Evolutionary conservation across 352 stramenopile species (phyloP), one percentile per base, ranked within the genome.

Genomic region (Pythium myriotylum): DNA sequence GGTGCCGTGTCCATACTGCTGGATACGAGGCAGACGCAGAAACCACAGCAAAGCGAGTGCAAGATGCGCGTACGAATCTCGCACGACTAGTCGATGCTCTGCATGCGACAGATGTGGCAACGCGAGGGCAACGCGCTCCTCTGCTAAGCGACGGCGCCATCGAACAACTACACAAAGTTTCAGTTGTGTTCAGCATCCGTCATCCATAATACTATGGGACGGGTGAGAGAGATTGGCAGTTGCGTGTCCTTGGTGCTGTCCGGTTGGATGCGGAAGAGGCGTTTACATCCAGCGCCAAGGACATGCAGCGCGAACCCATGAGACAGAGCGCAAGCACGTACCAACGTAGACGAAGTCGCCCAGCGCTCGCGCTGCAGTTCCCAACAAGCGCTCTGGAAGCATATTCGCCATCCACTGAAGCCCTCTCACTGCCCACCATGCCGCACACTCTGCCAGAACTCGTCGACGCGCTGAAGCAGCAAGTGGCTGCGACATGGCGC

Each of bases 331-430:
- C 40, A 7, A 13, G 13, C 20, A 70, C 73, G 60, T 64, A 86
- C 77, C 77, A 70, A 77, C 76, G 66, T 69, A 86, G 59, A 77
- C 76, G 54, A 85, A 57, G 47, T 77, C 70, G 40, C 65, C 74
- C n/a, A 84, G 51, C 58, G 60, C 58, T 16, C 45, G 43, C 40
- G 72, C 77, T 12, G 37, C 63, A 46, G 33, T 49, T 35, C 48
- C 22, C 45, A 80, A 58, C 45, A 47, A 54, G 24, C 69, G 53
- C 35, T 82, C 74, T 19, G 76, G 74, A 46, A 86, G 63, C 65
- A 71, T 74, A n/a, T 47, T 55, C 55, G 60, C 68, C 52, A 80
- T 24, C 40, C 46, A 22, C 41, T 57, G 67, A 63, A 81, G 42
- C 33, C 59, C 65, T 40, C 10, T 17, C 19, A 68, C 22, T 43